Evolutionary conservation across 106 monocot genomes (phyloP).

Genomic region (Gastrodia elata): DNA sequence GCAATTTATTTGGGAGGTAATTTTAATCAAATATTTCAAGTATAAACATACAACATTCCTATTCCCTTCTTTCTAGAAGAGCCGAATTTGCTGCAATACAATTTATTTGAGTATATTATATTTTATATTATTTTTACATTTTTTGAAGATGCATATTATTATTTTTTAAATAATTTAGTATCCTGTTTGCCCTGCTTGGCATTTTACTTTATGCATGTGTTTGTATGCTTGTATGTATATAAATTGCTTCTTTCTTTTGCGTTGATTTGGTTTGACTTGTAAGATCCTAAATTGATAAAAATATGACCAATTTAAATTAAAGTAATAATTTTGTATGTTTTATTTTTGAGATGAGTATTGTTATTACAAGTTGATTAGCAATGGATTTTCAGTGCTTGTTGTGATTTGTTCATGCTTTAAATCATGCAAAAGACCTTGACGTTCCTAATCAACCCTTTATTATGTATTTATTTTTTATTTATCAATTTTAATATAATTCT

Average conservation of each 20-base stretch:
- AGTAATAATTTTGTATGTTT: background rate
- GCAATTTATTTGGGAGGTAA: conserved; percentile 96
- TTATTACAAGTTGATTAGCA: background rate
- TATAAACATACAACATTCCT: background rate
- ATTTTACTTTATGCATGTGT: background rate
- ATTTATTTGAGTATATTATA: background rate
- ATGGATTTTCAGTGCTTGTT: background rate
- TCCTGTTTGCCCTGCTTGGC: background rate
- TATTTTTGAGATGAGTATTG: background rate
- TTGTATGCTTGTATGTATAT: background rate
- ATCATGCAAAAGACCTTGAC: background rate
- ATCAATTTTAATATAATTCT: no score
- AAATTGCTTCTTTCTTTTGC: background rate
- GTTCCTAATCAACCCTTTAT: background rate
- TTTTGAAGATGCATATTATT: background rate
- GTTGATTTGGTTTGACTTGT: background rate
- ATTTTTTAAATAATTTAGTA: background rate
- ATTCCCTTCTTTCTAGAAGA: background rate
- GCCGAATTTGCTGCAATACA: background rate
- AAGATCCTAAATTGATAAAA: background rate
- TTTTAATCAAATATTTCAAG: background rate
- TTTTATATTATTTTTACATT: background rate
- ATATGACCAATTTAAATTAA: background rate
- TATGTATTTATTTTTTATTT: background rate
- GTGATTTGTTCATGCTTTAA: background rate